Percentiles rank a stretch among this genome's conserved stretches.
phyloP scores from a whole-genome alignment of 352 stramenopile genomes.

The Phytophthora sp. region DNA sequence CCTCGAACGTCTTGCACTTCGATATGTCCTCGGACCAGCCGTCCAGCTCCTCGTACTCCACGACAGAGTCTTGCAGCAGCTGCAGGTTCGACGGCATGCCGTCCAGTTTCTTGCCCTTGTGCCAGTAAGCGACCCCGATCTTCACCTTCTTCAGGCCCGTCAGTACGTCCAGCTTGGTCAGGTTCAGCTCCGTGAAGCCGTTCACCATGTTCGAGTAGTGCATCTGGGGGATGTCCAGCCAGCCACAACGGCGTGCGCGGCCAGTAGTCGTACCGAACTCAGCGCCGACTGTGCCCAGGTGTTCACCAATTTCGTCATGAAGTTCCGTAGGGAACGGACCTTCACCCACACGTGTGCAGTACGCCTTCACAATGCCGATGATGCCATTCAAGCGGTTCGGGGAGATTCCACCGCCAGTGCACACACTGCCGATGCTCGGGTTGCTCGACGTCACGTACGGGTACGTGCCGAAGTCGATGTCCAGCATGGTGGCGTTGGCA shows the following conservation, averaged over 20 bases:
- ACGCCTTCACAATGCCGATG: slow-evolving; percentile 99
- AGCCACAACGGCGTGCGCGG: slow-evolving; percentile 96
- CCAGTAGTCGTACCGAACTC: slow-evolving; percentile 99
- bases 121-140: slow-evolving; percentile 95
- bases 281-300: slow-evolving; percentile 92
- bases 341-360: slow-evolving; percentile 99
- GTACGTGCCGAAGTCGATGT: slow-evolving; percentile 99
- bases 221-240: slow-evolving; percentile 98
- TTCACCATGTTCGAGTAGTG: slow-evolving; percentile 94
- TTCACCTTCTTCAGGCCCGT: slow-evolving; percentile 96
- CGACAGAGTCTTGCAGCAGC: slow-evolving; percentile 91
- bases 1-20: slow-evolving; percentile 95
- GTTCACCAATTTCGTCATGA: slow-evolving; percentile 89
- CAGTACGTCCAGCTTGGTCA: slow-evolving; percentile 99
- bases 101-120: slow-evolving; percentile 94
- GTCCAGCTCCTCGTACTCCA: slow-evolving; percentile 95
- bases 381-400: slow-evolving; percentile 93
- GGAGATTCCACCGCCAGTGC: slow-evolving; percentile 96
- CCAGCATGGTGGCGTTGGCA: slow-evolving; percentile 99
- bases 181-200: slow-evolving; percentile 97
- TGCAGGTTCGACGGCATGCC: slow-evolving; percentile 96
- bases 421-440: slow-evolving; percentile 96
- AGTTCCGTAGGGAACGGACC: slow-evolving; percentile 99
- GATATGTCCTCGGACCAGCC: slow-evolving; percentile 98
- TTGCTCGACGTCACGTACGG: slow-evolving; percentile 99